A percentile compares a stretch with the other conserved stretches of the same genome.
Conservation (phyloP, 441 rosid species). For the Populus hybrid region DNA sequence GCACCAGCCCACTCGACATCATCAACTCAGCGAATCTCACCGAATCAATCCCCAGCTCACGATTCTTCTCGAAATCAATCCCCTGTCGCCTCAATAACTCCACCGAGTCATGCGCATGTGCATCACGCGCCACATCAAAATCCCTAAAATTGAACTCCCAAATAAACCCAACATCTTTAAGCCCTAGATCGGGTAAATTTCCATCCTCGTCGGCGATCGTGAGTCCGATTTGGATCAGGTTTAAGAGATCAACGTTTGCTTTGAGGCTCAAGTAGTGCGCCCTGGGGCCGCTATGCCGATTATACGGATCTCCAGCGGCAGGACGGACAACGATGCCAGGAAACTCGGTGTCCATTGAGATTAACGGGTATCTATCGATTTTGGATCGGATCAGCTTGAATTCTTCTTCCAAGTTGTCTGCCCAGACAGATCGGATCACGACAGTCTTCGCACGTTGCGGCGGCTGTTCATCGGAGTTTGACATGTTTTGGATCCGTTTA, state of each 20-base stretch:
- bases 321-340: constrained; percentile 53
- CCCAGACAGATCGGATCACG: constrained; percentile 47
- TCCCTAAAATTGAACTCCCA: constrained; percentile 72
- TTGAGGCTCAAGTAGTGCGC: constrained; percentile 44
- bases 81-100: constrained; percentile 55
- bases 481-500: constrained; percentile 2
- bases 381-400: constrained; percentile 37
- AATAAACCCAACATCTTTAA: constrained; percentile 25
- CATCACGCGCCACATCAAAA: constrained; percentile 43
- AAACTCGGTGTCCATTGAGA: constrained; percentile 71
- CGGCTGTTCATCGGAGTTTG: constrained; percentile 9
- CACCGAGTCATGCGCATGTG: constrained; percentile 51
- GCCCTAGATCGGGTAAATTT: constrained; percentile 51
- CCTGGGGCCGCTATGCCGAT: constrained; percentile 22
- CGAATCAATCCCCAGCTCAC: constrained; percentile 41
- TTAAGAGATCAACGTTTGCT: constrained; percentile 50
- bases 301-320: constrained; percentile 5
- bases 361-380: constrained; percentile 38
- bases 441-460: constrained; percentile 13
- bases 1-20: constrained; percentile 62
- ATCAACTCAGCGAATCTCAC: constrained; percentile 46
- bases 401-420: constrained; percentile 40
- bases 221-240: constrained; percentile 59
- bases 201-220: constrained; percentile 48
- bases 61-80: constrained; percentile 48